Base-by-base conservation (phyloP, 768 basidiomycete genomes). In the Leucocoprinus sp. region DNA sequence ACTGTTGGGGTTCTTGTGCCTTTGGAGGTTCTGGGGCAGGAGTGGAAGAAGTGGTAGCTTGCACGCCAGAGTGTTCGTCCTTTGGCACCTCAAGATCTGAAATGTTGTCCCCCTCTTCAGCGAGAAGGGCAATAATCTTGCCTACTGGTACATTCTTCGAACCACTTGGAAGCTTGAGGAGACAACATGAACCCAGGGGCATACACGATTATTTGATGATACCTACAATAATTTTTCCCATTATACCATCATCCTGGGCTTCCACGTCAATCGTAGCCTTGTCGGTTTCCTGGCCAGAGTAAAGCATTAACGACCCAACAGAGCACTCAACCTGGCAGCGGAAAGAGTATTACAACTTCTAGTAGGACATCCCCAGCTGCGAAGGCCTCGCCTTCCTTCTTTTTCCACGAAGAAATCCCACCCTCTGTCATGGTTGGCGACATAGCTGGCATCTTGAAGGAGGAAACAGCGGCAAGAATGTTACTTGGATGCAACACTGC, bases 221-320 rank as follows among this genome's bases (percentile, higher is more conserved):
- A 67, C 84, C 43, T 57, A 93, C 93, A 56, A 99, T 54, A 52
- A 98, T 95, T 70, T 90, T 97, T 45, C 85, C 93, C 59, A 99
- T 65, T 12, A 98, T 64, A 52, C 96, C 96, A 56, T 98, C 93
- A 23, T 97, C 95, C 64, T 93, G 93, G 11, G 96, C 93, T 66
- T 99, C 96, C 5, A 99, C 95, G 61, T 99, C 96, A 58, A 98
- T 96, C 2, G 92, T 93, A 12, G 95, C 88, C 64, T 91, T 91
- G 72, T 92, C 89, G 34, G 89, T 92, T 73, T 92, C 89, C 89
- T 92, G 64, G 47, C 46, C 33, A 27, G 35, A 18, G 27, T 29
- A 19, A 33, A 39, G 35, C 15, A 27, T 23, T 44, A 44, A 21
- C 37, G 24, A 38, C 43, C 33, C 11, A 37, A 42, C 24, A 41